phyloP scores from a whole-genome alignment of 768 basidiomycete genomes.

The Mycena crocata region DNA sequence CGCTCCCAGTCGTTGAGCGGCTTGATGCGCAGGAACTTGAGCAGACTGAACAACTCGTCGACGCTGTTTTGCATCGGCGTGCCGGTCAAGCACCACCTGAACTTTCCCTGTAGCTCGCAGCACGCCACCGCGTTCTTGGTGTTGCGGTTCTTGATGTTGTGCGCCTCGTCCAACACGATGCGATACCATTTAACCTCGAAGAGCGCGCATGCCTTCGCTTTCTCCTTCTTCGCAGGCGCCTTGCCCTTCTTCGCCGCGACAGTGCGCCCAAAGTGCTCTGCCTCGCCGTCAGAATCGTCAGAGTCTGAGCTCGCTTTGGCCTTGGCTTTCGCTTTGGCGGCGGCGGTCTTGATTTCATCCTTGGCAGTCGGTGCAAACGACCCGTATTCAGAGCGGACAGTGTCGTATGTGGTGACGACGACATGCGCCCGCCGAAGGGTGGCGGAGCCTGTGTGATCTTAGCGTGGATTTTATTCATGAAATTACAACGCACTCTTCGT shows the following conservation, averaged over 20 bases:
- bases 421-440: conserved; percentile 69
- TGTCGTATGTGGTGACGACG: conserved; percentile 90
- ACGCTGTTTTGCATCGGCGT: conserved; percentile 94
- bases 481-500: conserved; percentile 66
- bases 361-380: conserved; percentile 62
- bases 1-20: conserved; percentile 84
- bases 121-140: conserved; percentile 85
- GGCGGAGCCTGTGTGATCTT: conserved; percentile 63
- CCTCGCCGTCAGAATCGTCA: conserved; percentile 51
- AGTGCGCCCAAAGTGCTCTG: conserved; percentile 59
- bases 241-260: conserved; percentile 51
- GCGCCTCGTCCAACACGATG: conserved; percentile 92
- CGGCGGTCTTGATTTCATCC: conserved; percentile 59
- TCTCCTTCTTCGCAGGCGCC: conserved; percentile 54
- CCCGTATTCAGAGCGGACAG: conserved; percentile 82
- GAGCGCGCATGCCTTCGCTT: conserved; percentile 70
- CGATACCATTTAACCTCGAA: conserved; percentile 87
- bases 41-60: conserved; percentile 88
- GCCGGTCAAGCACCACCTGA: conserved; percentile 90
- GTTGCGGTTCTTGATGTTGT: conserved; percentile 90
- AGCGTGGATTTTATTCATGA: neutral
- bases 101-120: conserved; percentile 80
- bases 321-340: conserved; percentile 51
- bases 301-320: conserved; percentile 50
- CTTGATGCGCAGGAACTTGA: conserved; percentile 88